Conservation (phyloP, 1,284 basidiomycete species). For the Fomitiporia mediterranea region DNA sequence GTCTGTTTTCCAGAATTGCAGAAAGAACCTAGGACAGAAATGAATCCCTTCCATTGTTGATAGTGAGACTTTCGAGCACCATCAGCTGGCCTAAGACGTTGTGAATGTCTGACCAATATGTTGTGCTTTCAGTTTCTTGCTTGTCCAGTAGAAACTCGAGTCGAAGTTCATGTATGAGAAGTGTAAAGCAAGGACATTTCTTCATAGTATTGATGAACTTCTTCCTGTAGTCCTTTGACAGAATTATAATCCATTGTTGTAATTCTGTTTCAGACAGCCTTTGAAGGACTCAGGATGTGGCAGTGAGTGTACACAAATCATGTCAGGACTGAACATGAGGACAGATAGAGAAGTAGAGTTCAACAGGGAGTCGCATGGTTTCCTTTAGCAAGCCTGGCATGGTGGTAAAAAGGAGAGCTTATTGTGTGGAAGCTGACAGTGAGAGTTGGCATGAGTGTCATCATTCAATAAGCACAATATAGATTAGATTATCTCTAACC, state of each 20-base stretch:
- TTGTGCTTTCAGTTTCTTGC: neutral
- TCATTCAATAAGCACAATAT: too few species aligned
- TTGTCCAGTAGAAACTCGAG: neutral
- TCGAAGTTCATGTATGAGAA: slow-evolving; percentile 4
- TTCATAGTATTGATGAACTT: neutral
- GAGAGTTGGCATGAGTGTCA: too few species aligned
- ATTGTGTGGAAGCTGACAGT: too few species aligned
- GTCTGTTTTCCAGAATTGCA: neutral
- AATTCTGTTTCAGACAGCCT: slow-evolving; percentile 5
- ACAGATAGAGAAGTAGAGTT: slow-evolving; percentile 11
- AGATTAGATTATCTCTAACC: too few species aligned
- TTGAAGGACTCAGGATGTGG: slow-evolving; percentile 11
- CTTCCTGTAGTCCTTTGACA: neutral
- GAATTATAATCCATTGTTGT: neutral
- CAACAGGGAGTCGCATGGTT: neutral
- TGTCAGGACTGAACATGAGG: slow-evolving; percentile 1
- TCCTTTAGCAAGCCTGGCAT: neutral
- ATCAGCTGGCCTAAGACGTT: neutral
- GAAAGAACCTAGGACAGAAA: slow-evolving; percentile 7
- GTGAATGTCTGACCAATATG: slow-evolving; percentile 1
- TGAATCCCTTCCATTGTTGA: slow-evolving; percentile 6
- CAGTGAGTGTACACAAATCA: slow-evolving; percentile 2
- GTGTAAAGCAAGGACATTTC: slow-evolving; percentile 1
- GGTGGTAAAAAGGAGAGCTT: neutral
- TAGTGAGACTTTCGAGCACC: neutral